Base-by-base conservation (phyloP, 352 stramenopile genomes). In the Globisporangium camurandrum region DNA sequence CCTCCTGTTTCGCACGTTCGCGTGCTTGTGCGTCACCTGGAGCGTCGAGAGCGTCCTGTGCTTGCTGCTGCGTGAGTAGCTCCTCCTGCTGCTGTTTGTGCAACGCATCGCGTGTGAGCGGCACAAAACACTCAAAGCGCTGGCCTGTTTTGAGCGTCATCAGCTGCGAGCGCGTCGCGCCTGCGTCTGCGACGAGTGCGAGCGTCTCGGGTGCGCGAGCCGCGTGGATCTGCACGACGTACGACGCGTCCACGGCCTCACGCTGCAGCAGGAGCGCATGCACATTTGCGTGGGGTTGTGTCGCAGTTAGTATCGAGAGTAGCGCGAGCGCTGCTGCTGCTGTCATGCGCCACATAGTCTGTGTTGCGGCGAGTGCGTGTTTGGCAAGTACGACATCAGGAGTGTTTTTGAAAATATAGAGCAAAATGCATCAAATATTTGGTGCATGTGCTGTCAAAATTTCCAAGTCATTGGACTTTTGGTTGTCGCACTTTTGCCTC, bases 91-190 rank as follows among this genome's bases (percentile, higher is more conserved):
- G 42, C 26, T 50, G 27, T 0, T n/a, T 36, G 24, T 4, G 17
- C 24, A 57, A 44, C 44, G 61, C 39, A 11, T 56, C 47, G 4
- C 31, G 44, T 1, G 71, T 57, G 20, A 71, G 51, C 30, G 79
- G 79, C 44, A 90, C 42, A 47, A 86, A 88, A 45, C 79, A 90
- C 66, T 88, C 72, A 48, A 90, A 86, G 51, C 67, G 66, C 47
- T 86, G 66, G 1, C 75, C 75, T 9, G 74, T 71, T 54, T 71
- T 66, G 17, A 72, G 83, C 37, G 75, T 76, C 74, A 90, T 86
- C 30, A 75, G 23, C 46, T 85, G 66, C 38, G 69, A 67, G 17
- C 66, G 71, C 42, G 69, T 45, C 6, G 49, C 49, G 22, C 54
- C 58, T 33, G 59, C 46, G 26, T 51, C 24, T 16, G 58, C 56